A percentile compares a stretch with the other conserved stretches of the same genome.
phyloP scores from a whole-genome alignment of 257 asterid genomes.

The Jaltomata sinuosa region DNA sequence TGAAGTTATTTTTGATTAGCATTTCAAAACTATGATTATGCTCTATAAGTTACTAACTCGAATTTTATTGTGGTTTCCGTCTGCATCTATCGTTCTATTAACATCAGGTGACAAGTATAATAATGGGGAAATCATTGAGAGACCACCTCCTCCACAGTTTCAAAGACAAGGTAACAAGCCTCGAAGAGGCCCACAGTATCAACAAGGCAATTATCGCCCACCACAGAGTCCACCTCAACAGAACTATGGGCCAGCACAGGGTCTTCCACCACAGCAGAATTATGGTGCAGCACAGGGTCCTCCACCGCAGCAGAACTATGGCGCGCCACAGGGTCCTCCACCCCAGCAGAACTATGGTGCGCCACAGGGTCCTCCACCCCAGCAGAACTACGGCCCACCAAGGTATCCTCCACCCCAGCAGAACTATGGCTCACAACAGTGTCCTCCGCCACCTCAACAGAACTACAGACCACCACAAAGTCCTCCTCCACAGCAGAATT shows the following conservation, averaged over 20 bases:
- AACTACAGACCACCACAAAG: constrained; percentile 8
- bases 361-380: constrained; percentile 17
- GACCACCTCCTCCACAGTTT: constrained; percentile 77
- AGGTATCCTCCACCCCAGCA: constrained; percentile 13
- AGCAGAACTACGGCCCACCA: constrained; percentile 16
- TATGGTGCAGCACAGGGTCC: not conserved
- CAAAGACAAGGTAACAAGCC: constrained; percentile 37
- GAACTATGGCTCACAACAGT: constrained; percentile 6
- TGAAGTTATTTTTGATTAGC: constrained; percentile 2
- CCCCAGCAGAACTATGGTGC: constrained; percentile 23
- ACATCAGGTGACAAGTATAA: constrained; percentile 82
- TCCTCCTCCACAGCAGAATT: constrained; percentile 12
- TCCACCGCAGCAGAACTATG: constrained; percentile 13
- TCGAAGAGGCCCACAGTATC: constrained; percentile 10
- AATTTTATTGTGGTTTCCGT: not conserved
- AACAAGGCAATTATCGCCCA: constrained; percentile 6
- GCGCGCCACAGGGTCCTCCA: constrained; percentile 4
- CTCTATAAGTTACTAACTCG: not conserved
- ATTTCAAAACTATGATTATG: not conserved
- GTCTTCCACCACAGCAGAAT: not conserved
- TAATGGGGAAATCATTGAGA: constrained; percentile 74
- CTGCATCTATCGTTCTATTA: not conserved
- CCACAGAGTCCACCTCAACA: constrained; percentile 2
- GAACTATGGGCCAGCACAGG: not conserved
- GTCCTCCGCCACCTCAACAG: constrained; percentile 8